These are phyloP conservation scores for Trichoderma erinaceum DNA, from an alignment of 495 filamentous ascomycete genomes.

Conservation along the genomic window DNA sequence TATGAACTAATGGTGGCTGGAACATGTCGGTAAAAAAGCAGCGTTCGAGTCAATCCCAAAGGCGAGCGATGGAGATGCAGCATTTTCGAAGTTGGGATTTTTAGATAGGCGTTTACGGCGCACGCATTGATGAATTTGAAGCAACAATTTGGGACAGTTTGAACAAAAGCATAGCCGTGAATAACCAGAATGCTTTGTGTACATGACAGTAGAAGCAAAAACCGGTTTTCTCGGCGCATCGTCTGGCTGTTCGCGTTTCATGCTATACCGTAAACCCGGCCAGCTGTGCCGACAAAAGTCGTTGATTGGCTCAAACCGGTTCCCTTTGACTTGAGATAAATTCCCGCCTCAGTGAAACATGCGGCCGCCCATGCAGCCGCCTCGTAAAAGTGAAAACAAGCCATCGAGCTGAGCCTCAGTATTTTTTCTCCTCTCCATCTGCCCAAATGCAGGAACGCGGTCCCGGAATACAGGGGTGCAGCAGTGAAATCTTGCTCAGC, in stretches of 20 bases:
- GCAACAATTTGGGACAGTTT: not conserved
- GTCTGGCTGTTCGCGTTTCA: constrained; percentile 6
- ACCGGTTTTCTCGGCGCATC: not conserved
- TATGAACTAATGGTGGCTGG: constrained; percentile 14
- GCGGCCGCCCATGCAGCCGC: not conserved
- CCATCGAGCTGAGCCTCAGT: not conserved
- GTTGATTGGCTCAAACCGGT: not conserved
- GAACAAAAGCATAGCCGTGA: not conserved
- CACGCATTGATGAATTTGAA: not conserved
- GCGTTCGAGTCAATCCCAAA: not conserved
- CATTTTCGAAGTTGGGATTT: constrained; percentile 2
- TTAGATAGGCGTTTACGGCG: constrained; percentile 14
- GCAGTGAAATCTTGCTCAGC: not conserved
- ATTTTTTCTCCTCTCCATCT: not conserved
- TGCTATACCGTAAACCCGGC: not conserved
- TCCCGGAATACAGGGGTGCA: not conserved
- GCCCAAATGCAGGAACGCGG: not conserved
- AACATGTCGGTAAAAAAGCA: constrained; percentile 9
- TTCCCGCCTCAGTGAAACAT: not conserved
- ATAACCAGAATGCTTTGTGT: not conserved
- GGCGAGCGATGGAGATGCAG: constrained; percentile 5
- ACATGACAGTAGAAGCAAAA: not conserved
- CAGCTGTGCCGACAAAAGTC: not conserved
- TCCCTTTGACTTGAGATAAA: not conserved
- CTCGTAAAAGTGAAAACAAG: not conserved